Evolutionary conservation across 495 filamentous ascomycete genomes (phyloP).

Genomic region (Penicillium angulare): DNA sequence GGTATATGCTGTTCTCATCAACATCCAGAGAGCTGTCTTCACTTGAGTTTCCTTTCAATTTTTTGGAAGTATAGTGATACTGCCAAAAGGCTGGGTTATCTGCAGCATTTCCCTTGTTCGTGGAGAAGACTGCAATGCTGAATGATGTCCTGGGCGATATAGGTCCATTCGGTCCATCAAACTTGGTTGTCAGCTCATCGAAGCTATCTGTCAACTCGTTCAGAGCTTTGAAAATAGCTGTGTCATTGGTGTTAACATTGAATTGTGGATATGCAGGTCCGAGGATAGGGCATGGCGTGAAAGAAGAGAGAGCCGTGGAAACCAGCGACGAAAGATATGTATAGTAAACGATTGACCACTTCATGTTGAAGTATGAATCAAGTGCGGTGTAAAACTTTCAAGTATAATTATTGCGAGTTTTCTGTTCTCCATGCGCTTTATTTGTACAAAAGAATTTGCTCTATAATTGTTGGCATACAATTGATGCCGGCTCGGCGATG

Average conservation of each 20-base stretch:
- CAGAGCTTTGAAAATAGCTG: neutral
- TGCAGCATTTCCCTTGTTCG: conserved; percentile 22
- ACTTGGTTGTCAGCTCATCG: conserved; percentile 8
- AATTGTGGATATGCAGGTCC: conserved; percentile 49
- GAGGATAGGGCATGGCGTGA: conserved; percentile 45
- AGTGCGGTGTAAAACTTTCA: neutral
- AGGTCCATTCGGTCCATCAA: too few species aligned
- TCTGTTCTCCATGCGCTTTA: too few species aligned
- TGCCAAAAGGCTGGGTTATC: conserved; percentile 38
- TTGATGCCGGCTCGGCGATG: too few species aligned
- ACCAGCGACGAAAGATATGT: neutral
- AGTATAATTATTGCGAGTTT: neutral
- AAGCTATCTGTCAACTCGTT: conserved; percentile 11
- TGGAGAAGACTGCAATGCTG: conserved; percentile 52
- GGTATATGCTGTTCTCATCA: conserved; percentile 40
- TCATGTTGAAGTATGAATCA: neutral
- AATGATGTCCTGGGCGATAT: conserved; percentile 36
- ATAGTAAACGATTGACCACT: neutral
- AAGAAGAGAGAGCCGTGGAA: conserved; percentile 15
- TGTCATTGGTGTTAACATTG: conserved; percentile 31
- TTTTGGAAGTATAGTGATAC: conserved; percentile 47
- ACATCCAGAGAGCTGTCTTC: conserved; percentile 31
- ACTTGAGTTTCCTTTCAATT: conserved; percentile 21
- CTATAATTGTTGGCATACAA: neutral
- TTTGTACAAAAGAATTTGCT: neutral